phyloP scores from a whole-genome alignment of 345 rosid species.

The Atalantia buxifolia region DNA sequence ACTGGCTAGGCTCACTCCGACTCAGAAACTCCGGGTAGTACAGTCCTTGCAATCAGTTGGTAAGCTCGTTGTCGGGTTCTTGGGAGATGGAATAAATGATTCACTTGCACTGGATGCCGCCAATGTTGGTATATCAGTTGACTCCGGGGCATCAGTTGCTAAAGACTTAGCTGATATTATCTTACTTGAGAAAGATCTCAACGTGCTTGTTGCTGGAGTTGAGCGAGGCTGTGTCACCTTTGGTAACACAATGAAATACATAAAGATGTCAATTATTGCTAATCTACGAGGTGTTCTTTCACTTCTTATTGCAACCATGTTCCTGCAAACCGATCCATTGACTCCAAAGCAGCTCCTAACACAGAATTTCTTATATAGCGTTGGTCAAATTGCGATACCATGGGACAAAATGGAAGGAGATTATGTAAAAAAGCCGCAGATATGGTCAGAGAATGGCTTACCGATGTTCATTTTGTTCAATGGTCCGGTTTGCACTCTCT shows the following conservation, averaged over 20 bases:
- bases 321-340: slow-evolving; percentile 53
- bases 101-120: slow-evolving; percentile 70
- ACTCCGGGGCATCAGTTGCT: slow-evolving; percentile 64
- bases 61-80: slow-evolving; percentile 54
- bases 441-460: slow-evolving; percentile 42
- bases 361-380: slow-evolving; percentile 56
- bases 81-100: slow-evolving; percentile 69
- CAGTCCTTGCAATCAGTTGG: slow-evolving; percentile 59
- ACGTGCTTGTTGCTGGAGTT: slow-evolving; percentile 66
- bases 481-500: slow-evolving; percentile 52
- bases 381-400: slow-evolving; percentile 64
- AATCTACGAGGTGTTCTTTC: slow-evolving; percentile 53
- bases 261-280: slow-evolving; percentile 68
- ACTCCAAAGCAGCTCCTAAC: slow-evolving; percentile 60
- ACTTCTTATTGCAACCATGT: slow-evolving; percentile 51
- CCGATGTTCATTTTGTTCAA: slow-evolving; percentile 62
- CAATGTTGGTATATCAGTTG: slow-evolving; percentile 63
- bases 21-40: slow-evolving; percentile 62
- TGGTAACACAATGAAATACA: slow-evolving; percentile 74
- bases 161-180: slow-evolving; percentile 68
- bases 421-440: slow-evolving; percentile 47
- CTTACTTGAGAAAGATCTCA: slow-evolving; percentile 69
- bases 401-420: slow-evolving; percentile 77
- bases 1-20: slow-evolving; percentile 61
- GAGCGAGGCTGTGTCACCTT: slow-evolving; percentile 60